Evolutionary conservation across 2,329 filamentous ascomycete species (phyloP), one percentile per base, ranked within the genome.

Genomic region (Alternaria triticina): DNA sequence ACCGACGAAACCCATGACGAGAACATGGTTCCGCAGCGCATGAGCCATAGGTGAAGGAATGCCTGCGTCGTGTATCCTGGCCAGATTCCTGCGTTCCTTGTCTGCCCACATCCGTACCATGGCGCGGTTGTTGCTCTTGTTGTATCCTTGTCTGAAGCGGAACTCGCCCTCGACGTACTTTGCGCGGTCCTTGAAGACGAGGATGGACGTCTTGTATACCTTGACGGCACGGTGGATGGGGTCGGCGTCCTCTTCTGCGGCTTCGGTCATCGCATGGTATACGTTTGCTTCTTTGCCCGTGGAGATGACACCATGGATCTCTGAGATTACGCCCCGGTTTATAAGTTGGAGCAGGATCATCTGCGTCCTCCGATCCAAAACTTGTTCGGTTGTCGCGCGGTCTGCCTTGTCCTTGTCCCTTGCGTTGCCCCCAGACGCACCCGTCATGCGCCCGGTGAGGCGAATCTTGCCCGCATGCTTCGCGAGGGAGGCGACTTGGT

Each of bases 31-130:
- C 75, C 95, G 94, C 54, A 99, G 88, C 72, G 91, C 90, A 64
- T 98, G 85, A 4, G 96, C 94, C 77, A 97, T 93, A 0, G 96
- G 96, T 70, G 92, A 97, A 6, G 94, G 91, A 58, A 99, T 97
- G 8, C 92, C 93, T 8, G 94, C 91, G 6, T 88, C 84, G 79
- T 96, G 85, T 66, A 99, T 90, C 59, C 96, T 87, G 70, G 93
- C 90, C 74, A 99, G 82, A 81, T 99, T 99, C 45, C 96, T 89
- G 83, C 96, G 97, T 82, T 99, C 96, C 82, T 99, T 99, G 82
- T 99, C 95, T 0, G 96, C 96, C 96, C 96, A 99, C 23, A 97
- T 86, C 81, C 97, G 97, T 70, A 99, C 95, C 95, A 98, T 98
- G 70, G 95, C 94, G 52, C 94, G 89, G 83, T 94, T 97, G 82